Percentiles rank a stretch among this genome's conserved stretches.
Evolutionary conservation across 345 rosid genomes (phyloP).

Genomic region (Excoecaria agallocha): DNA sequence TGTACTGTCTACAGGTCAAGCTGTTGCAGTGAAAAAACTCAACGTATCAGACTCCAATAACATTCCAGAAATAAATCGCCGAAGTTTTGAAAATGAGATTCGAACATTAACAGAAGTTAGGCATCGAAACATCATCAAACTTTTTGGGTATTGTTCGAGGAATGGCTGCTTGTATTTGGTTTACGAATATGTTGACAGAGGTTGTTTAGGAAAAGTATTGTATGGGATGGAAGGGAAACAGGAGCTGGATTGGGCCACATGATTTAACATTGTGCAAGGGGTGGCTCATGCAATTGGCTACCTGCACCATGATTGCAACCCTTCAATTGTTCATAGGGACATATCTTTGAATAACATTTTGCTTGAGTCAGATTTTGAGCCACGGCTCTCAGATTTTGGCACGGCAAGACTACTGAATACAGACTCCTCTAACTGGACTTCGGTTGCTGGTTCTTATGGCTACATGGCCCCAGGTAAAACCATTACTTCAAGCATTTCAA

Average conservation of each 20-base stretch:
- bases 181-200: constrained; percentile 53
- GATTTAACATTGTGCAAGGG: constrained; percentile 51
- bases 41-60: constrained; percentile 37
- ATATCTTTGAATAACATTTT: constrained; percentile 51
- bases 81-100: constrained; percentile 59
- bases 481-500: not conserved
- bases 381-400: constrained; percentile 65
- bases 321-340: constrained; percentile 63
- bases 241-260: constrained; percentile 43
- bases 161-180: constrained; percentile 51
- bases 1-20: constrained; percentile 36
- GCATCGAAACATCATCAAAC: constrained; percentile 64
- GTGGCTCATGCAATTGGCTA: constrained; percentile 71
- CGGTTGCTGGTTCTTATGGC: constrained; percentile 61
- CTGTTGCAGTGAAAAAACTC: constrained; percentile 58
- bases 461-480: constrained; percentile 76
- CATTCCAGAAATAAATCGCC: constrained; percentile 35
- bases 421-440: constrained; percentile 61
- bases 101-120: constrained; percentile 46
- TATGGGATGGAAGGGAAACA: constrained; percentile 34
- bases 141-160: constrained; percentile 56
- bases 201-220: constrained; percentile 51
- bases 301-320: constrained; percentile 67
- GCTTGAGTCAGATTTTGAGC: constrained; percentile 53
- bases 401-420: constrained; percentile 50